Evolutionary conservation across 108 stramenopile genomes (phyloP).

Genomic region (Nitzschia palea): DNA sequence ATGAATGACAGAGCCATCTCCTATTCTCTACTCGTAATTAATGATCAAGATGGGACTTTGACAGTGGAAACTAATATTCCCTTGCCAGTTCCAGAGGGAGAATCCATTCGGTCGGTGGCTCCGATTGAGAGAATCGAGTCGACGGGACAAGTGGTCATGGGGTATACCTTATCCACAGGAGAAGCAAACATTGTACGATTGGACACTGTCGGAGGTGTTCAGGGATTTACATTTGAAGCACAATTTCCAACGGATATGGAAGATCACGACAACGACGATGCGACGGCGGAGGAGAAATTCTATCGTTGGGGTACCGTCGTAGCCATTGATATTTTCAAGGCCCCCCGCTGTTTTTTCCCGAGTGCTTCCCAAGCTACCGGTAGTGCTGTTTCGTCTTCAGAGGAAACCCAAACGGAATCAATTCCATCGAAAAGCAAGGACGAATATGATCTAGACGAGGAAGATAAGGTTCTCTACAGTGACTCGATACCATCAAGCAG

Average conservation of each 20-base stretch:
- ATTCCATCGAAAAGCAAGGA: neutral
- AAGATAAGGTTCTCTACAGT: conserved; percentile 43
- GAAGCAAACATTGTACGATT: conserved; percentile 39
- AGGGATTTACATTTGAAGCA: conserved; percentile 22
- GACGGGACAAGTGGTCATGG: conserved; percentile 34
- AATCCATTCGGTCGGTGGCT: conserved; percentile 18
- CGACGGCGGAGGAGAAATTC: conserved; percentile 36
- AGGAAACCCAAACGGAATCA: neutral
- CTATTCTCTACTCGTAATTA: conserved; percentile 20
- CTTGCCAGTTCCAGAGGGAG: conserved; percentile 20
- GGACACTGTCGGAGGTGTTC: conserved; percentile 17
- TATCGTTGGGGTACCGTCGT: conserved; percentile 58
- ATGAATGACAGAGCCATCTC: conserved; percentile 12
- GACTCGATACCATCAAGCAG: neutral
- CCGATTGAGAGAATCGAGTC: conserved; percentile 7
- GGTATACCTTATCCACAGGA: conserved; percentile 58
- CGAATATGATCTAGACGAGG: conserved; percentile 36
- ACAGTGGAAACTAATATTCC: conserved; percentile 9
- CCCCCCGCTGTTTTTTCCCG: conserved; percentile 21
- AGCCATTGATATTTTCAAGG: conserved; percentile 51
- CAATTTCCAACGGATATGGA: conserved; percentile 41
- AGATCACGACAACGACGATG: conserved; percentile 31
- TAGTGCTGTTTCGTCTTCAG: neutral
- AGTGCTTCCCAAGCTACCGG: neutral
- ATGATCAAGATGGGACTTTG: neutral